A percentile compares a stretch with the other conserved stretches of the same genome.
Conservation (phyloP, 768 basidiomycete genomes). For the Thelephora aurantiotincta region DNA sequence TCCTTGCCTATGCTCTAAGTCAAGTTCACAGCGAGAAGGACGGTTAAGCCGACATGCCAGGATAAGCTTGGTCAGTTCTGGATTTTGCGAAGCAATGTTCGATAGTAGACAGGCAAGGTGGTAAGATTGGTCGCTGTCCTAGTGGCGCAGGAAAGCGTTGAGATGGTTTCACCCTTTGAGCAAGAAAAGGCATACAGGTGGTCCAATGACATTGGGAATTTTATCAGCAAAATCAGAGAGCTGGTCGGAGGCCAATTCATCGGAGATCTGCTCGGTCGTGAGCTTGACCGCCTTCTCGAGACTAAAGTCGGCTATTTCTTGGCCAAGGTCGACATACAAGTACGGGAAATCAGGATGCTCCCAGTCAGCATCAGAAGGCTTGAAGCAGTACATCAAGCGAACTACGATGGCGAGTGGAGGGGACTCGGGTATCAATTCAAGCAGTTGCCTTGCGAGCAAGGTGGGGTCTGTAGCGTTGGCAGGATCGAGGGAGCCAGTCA, state of each 20-base stretch:
- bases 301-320: constrained; percentile 36
- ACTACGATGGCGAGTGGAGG: constrained; percentile 53
- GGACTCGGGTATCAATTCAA: constrained; percentile 44
- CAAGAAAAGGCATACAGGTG: constrained; percentile 30
- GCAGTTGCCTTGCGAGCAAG: constrained; percentile 42
- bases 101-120: constrained; percentile 47
- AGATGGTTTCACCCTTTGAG: not conserved
- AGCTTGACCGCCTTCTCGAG: constrained; percentile 41
- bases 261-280: constrained; percentile 43
- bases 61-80: constrained; percentile 25
- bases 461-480: constrained; percentile 47
- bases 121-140: constrained; percentile 45
- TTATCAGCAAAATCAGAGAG: constrained; percentile 41
- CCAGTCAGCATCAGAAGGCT: constrained; percentile 71
- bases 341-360: constrained; percentile 61
- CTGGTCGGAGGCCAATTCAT: constrained; percentile 34
- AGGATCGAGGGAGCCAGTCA: constrained; percentile 44
- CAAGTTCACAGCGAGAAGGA: constrained; percentile 13
- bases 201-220: constrained; percentile 38
- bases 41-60: constrained; percentile 26
- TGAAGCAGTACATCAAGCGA: constrained; percentile 67
- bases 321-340: constrained; percentile 46
- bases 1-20: constrained; percentile 29
- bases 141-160: not conserved
- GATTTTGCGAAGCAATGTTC: constrained; percentile 52